Evolutionary conservation across 2,329 filamentous ascomycete genomes (phyloP).

Genomic region (Shiraia bambusicola): DNA sequence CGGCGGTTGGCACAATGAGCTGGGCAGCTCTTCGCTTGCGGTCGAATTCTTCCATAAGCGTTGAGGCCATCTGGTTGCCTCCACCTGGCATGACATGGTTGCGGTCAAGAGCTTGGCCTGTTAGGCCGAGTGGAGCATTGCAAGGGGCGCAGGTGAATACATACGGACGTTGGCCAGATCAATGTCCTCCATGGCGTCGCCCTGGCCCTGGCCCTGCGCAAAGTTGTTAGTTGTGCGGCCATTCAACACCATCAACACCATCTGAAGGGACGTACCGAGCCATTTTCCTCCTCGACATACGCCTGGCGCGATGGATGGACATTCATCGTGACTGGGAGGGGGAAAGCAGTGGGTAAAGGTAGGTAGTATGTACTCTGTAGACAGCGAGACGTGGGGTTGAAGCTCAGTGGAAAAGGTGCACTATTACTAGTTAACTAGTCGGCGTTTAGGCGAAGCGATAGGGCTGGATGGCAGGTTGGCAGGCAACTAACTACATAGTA

Average conservation of each 20-base stretch:
- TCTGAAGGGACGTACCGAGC: constrained; percentile 57
- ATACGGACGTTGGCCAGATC: constrained; percentile 65
- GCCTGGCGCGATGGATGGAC: constrained; percentile 90
- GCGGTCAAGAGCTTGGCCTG: constrained; percentile 62
- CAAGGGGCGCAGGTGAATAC: constrained; percentile 38
- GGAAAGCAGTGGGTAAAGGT: too few relatives aligned
- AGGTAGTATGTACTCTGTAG: too few relatives aligned
- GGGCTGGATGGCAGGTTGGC: too few relatives aligned
- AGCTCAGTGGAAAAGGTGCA: constrained; percentile 16
- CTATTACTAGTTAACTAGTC: too few relatives aligned
- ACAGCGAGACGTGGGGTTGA: constrained; percentile 13
- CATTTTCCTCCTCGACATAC: constrained; percentile 82
- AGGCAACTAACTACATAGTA: too few relatives aligned
- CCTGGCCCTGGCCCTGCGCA: constrained; percentile 55
- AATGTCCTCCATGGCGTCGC: constrained; percentile 58
- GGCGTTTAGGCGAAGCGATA: constrained; percentile 28
- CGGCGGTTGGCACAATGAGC: constrained; percentile 91
- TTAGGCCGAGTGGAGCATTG: not conserved
- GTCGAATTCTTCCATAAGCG: constrained; percentile 83
- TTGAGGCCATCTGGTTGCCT: constrained; percentile 78
- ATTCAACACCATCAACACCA: not conserved
- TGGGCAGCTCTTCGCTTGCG: constrained; percentile 86
- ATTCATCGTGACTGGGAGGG: constrained; percentile 42
- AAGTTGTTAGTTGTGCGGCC: constrained; percentile 9
- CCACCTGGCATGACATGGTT: constrained; percentile 81